Conservation (phyloP, 2,329 filamentous ascomycete species). For the Tolypocladium nubicola region DNA sequence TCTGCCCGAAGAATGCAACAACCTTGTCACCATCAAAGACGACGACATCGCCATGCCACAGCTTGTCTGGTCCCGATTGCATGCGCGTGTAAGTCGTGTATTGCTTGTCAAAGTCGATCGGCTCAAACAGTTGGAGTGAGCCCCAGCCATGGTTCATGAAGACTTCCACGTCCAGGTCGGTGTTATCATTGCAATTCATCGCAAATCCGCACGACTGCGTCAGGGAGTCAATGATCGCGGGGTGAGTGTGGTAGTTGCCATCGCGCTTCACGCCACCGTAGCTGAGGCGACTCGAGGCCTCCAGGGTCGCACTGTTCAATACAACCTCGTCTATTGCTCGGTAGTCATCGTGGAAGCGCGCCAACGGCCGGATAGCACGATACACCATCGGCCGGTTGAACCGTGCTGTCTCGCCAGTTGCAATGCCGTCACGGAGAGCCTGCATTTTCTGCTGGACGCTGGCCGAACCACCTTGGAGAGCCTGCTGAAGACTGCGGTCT, state of each 20-base stretch:
- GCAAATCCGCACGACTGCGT: constrained; percentile 34
- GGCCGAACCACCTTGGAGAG: neutral
- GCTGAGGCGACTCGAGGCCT: constrained; percentile 3
- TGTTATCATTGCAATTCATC: constrained; percentile 42
- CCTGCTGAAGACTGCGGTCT: neutral
- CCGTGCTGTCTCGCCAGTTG: neutral
- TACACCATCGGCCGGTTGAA: constrained; percentile 4
- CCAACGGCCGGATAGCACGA: constrained; percentile 2
- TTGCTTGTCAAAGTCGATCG: constrained; percentile 31
- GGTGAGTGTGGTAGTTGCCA: constrained; percentile 4
- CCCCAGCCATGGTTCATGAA: constrained; percentile 49
- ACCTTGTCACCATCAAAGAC: constrained; percentile 41
- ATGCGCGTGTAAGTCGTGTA: constrained; percentile 48
- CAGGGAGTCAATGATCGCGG: constrained; percentile 5
- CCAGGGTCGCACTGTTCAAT: constrained; percentile 2
- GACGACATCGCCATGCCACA: constrained; percentile 35
- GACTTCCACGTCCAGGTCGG: constrained; percentile 43
- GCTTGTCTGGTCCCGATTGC: constrained; percentile 31
- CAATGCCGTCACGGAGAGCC: constrained; percentile 1
- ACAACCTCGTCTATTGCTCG: constrained; percentile 4
- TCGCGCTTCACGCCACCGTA: constrained; percentile 1
- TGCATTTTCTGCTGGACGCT: constrained; percentile 1
- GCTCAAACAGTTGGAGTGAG: constrained; percentile 38
- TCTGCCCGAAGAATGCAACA: constrained; percentile 29
- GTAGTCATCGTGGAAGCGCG: constrained; percentile 3